phyloP scores from a whole-genome alignment of 1,284 basidiomycete species.

The Calocybe gambosa region DNA sequence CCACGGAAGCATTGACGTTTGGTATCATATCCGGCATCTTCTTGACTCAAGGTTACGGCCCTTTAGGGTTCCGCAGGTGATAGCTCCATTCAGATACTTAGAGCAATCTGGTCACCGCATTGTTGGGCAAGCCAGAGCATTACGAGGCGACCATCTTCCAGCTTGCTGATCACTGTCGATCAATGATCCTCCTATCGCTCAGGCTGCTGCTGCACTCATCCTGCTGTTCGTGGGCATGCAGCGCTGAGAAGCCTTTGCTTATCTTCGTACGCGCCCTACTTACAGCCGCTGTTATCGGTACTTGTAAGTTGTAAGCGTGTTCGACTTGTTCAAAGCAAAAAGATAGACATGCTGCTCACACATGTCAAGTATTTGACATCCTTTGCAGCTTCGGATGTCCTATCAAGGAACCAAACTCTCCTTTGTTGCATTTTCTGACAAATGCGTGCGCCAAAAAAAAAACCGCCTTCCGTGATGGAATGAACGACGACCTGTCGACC shows the following conservation, averaged over 20 bases:
- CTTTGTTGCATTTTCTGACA: background rate
- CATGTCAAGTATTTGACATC: slow-evolving; percentile 3
- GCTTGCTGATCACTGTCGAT: too few species aligned
- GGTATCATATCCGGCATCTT: slow-evolving; percentile 15
- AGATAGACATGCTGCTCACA: slow-evolving; percentile 3
- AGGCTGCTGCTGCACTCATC: too few species aligned
- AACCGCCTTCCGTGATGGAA: background rate
- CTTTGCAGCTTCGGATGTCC: slow-evolving; percentile 1
- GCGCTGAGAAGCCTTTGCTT: background rate
- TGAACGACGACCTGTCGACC: background rate
- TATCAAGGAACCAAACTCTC: slow-evolving; percentile 5
- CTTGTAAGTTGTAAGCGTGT: slow-evolving; percentile 1
- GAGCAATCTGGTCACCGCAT: background rate
- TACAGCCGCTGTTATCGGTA: slow-evolving; percentile 8
- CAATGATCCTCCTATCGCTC: too few species aligned
- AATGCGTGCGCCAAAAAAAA: background rate
- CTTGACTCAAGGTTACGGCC: slow-evolving; percentile 12
- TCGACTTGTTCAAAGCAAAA: background rate
- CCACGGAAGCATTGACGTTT: slow-evolving; percentile 15
- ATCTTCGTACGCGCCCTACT: background rate
- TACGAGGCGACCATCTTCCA: too few species aligned
- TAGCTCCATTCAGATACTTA: slow-evolving; percentile 1
- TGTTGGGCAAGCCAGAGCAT: too few species aligned
- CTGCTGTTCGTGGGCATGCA: background rate
- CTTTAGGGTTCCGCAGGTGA: slow-evolving; percentile 7